Conservation (phyloP, 73 alveolate genomes). For the Halteria grandinella region DNA sequence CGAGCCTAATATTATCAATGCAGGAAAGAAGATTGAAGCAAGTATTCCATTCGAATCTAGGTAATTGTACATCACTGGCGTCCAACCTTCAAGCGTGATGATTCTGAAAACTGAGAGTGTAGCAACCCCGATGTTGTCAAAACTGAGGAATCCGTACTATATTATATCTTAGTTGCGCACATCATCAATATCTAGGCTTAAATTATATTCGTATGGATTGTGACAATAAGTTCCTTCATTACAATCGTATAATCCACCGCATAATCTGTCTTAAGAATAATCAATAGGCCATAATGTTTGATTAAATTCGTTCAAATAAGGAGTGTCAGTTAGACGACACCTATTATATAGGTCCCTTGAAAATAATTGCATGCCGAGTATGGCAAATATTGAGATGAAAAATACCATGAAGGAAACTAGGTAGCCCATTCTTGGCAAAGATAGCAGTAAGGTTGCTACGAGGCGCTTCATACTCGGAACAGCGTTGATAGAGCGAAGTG, state of each 20-base stretch:
- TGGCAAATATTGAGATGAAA: conserved; percentile 70
- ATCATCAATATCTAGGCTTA: too few species aligned
- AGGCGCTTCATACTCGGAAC: conserved; percentile 67
- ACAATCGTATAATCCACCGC: too few species aligned
- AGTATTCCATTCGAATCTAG: conserved; percentile 48
- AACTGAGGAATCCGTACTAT: conserved; percentile 39
- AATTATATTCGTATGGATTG: too few species aligned
- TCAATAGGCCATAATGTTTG: too few species aligned
- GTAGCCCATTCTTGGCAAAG: conserved; percentile 72
- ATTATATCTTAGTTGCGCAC: too few species aligned
- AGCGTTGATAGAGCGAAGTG: conserved; percentile 72
- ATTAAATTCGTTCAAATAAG: too few species aligned
- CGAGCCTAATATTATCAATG: conserved; percentile 48
- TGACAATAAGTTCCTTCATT: too few species aligned
- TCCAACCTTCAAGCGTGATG: conserved; percentile 74
- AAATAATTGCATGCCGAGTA: conserved; percentile 76
- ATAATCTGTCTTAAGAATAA: too few species aligned
- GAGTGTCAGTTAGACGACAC: conserved; percentile 71
- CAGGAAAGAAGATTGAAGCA: conserved; percentile 42
- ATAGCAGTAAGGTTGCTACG: conserved; percentile 60
- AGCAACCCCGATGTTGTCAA: conserved; percentile 66
- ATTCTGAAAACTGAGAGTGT: conserved; percentile 68
- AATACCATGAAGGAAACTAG: conserved; percentile 66
- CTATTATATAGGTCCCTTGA: conserved; percentile 70
- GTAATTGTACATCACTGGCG: conserved; percentile 32